Base-by-base conservation (phyloP, 306 rosid species). In the Quillaja saponaria region DNA sequence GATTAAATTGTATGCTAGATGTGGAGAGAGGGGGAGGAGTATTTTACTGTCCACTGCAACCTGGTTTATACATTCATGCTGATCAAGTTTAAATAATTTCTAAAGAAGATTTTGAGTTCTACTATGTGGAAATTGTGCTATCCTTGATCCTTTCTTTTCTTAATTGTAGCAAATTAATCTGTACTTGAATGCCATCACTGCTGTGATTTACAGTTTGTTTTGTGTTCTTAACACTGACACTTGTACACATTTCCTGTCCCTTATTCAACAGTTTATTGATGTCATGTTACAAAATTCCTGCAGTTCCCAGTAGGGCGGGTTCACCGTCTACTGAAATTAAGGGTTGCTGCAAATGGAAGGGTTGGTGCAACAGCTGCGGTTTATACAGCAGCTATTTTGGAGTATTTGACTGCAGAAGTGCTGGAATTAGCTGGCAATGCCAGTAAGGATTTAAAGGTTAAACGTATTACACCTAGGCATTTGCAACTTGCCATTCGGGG, bases 301-400 rank as follows among this genome's bases (percentile, higher is more conserved):
- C 53, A 83, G 88, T 83, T 83, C 71, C 88, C 88, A 0, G 88
- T 79, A 63, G 88, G 88, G 35, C 68, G 88, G 35, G 78, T 83
- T 63, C 88, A 83, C 34, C 72, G 88, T 76, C 85, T 78, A 48
- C 71, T 83, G 70, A 83, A 83, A 45, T 7, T 56, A 6, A 55
- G 88, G 45, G 77, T 67, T 16, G 62, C 82, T 49, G 75, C 88
- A 2, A 67, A 80, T 74, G 85, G 88, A 7, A 75, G 88, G 41
- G 88, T 83, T 58, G 85, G 88, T 15, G 88, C 85, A 5, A 83
- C 85, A n/a, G 88, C 88, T 53, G 88, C 88, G n/a, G 85, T 83
- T 18, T 83, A 83, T 78, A 54, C 80, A 60, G 85, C 88, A 38
- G 80, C 88, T 38, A 80, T 83, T 64, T 82, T 83, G 0, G 88